Conservation (phyloP, 495 filamentous ascomycete genomes). For the Aspergillus olivimuriae region DNA sequence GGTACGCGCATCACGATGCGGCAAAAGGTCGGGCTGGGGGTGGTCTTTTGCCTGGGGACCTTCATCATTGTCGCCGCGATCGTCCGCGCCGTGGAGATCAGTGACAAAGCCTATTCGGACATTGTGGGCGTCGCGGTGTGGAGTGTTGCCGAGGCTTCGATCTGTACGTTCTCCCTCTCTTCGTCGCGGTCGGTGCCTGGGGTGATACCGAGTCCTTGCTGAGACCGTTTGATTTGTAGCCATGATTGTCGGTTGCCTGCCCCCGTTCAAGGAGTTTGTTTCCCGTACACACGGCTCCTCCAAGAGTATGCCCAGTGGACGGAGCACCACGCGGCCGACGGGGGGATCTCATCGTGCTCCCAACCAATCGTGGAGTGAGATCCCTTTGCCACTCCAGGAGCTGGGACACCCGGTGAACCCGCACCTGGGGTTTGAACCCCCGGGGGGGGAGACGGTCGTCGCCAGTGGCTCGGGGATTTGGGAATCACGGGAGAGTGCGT, state of each 20-base stretch:
- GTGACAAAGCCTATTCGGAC: conserved; percentile 16
- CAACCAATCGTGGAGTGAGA: conserved; percentile 6
- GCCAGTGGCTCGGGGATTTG: background rate
- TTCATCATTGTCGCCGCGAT: conserved; percentile 29
- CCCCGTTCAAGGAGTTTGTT: conserved; percentile 37
- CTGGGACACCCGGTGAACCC: conserved; percentile 1
- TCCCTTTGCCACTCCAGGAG: conserved; percentile 1
- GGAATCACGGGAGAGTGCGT: background rate
- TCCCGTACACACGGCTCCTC: conserved; percentile 1
- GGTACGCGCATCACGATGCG: conserved; percentile 17
- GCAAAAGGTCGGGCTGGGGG: conserved; percentile 26
- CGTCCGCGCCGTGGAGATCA: conserved; percentile 25
- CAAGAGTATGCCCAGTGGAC: conserved; percentile 6
- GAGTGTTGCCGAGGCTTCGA: conserved; percentile 25
- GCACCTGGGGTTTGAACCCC: conserved; percentile 5
- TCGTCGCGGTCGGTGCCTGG: no score
- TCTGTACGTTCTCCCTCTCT: conserved; percentile 18
- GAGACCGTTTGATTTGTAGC: conserved; percentile 18
- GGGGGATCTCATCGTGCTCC: background rate
- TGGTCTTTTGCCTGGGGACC: conserved; percentile 26
- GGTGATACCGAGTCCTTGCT: no score
- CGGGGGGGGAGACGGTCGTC: conserved; percentile 1
- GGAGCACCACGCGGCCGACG: background rate
- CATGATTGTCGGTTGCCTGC: conserved; percentile 42
- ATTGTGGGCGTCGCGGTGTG: conserved; percentile 23